Percentiles rank a stretch among this genome's conserved stretches.
phyloP scores from a whole-genome alignment of 2,329 filamentous ascomycete genomes.

The Nemania abortiva region DNA sequence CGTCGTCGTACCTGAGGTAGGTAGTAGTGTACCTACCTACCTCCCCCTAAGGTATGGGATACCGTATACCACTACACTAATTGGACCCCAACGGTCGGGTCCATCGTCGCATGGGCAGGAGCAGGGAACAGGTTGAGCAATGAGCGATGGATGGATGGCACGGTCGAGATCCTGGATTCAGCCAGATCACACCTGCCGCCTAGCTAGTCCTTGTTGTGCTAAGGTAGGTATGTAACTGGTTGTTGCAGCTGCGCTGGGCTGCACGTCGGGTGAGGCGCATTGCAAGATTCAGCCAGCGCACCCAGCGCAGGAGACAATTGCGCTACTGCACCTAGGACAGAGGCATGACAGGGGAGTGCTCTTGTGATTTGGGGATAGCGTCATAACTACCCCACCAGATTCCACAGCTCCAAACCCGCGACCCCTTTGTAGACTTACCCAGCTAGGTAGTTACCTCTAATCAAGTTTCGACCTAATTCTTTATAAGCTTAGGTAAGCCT shows the following conservation, averaged over 20 bases:
- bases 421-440: neutral
- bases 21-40: neutral
- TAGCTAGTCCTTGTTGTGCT: neutral
- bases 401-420: neutral
- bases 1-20: neutral
- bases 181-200: conserved; percentile 16
- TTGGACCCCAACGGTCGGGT: conserved; percentile 35
- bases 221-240: neutral
- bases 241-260: neutral
- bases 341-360: neutral
- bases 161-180: conserved; percentile 18
- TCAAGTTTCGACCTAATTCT: too few relatives aligned
- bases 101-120: conserved; percentile 8
- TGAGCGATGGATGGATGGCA: neutral
- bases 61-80: neutral
- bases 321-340: neutral
- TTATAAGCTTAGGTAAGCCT: too few relatives aligned
- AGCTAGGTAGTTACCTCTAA: neutral
- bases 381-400: conserved; percentile 10
- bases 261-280: conserved; percentile 17
- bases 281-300: conserved; percentile 17
- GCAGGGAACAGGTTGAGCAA: neutral
- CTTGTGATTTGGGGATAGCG: conserved; percentile 15
- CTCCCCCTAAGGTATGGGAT: neutral
- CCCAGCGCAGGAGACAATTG: neutral